phyloP scores from a whole-genome alignment of 345 rosid genomes.

The Brassica nigra region DNA sequence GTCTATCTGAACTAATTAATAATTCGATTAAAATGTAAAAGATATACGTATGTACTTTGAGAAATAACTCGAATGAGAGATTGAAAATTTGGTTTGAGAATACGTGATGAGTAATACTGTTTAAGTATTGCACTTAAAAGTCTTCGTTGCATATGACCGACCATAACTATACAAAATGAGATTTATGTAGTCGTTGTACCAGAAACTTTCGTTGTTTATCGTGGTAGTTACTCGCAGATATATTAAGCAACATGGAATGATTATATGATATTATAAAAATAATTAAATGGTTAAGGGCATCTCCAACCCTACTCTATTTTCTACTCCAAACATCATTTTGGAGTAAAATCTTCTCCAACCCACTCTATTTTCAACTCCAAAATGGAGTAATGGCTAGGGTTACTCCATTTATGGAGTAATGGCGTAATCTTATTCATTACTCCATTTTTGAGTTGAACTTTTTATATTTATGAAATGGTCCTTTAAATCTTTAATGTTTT shows the following conservation, averaged over 20 bases:
- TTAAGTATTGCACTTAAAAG: slow-evolving; percentile 28
- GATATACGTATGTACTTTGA: slow-evolving; percentile 17
- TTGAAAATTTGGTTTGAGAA: slow-evolving; percentile 35
- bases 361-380: too few species aligned
- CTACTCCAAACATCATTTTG: too few species aligned
- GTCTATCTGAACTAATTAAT: not conserved
- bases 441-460: too few species aligned
- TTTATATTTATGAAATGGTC: too few species aligned
- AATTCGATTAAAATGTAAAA: not conserved
- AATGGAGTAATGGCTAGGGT: too few species aligned
- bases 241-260: slow-evolving; percentile 20
- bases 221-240: slow-evolving; percentile 15
- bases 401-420: too few species aligned
- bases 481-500: too few species aligned
- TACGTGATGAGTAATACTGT: slow-evolving; percentile 23
- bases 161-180: slow-evolving; percentile 33
- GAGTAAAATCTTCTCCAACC: too few species aligned
- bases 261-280: not conserved
- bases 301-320: too few species aligned
- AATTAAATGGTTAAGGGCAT: not conserved
- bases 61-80: not conserved
- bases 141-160: slow-evolving; percentile 43
- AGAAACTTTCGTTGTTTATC: slow-evolving; percentile 11
- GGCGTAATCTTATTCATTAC: too few species aligned
- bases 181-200: slow-evolving; percentile 37